Evolutionary conservation across 2,329 filamentous ascomycete genomes (phyloP).

Genomic region (Beauveria sp.): DNA sequence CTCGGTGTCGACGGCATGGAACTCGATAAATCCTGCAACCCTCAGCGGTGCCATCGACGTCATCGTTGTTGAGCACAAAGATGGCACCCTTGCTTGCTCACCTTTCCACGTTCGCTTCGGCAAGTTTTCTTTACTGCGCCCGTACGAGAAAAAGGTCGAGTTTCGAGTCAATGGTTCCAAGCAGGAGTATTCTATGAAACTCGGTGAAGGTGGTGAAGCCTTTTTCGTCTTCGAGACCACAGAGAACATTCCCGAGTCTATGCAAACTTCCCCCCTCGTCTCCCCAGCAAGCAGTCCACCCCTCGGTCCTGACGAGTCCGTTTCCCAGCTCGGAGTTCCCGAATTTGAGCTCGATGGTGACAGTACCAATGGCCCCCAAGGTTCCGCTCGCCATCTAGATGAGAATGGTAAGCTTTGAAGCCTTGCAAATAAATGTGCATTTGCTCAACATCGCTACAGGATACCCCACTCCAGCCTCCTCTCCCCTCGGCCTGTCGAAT

Average conservation of each 20-base stretch:
- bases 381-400: conserved; percentile 20
- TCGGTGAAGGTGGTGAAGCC: conserved; percentile 93
- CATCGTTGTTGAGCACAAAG: conserved; percentile 93
- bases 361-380: not conserved
- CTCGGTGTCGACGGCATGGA: conserved; percentile 97
- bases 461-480: conserved; percentile 44
- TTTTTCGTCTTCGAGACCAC: conserved; percentile 98
- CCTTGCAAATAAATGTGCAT: not conserved
- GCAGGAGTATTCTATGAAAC: conserved; percentile 95
- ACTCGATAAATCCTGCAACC: conserved; percentile 96
- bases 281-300: conserved; percentile 83
- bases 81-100: conserved; percentile 82
- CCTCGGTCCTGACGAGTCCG: conserved; percentile 34
- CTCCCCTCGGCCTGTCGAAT: conserved; percentile 32
- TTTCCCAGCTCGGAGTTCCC: conserved; percentile 51
- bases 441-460: conserved; percentile 25
- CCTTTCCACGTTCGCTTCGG: conserved; percentile 98
- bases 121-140: conserved; percentile 92
- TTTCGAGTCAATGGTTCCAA: conserved; percentile 90
- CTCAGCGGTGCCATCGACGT: conserved; percentile 97
- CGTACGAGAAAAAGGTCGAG: conserved; percentile 98
- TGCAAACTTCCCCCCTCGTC: conserved; percentile 91
- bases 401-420: conserved; percentile 23
- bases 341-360: conserved; percentile 57
- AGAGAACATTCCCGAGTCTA: conserved; percentile 80